Percentiles rank a stretch among this genome's conserved stretches.
Evolutionary conservation across 305 asterid genomes (phyloP).

Genomic region (Solanum chacoense): DNA sequence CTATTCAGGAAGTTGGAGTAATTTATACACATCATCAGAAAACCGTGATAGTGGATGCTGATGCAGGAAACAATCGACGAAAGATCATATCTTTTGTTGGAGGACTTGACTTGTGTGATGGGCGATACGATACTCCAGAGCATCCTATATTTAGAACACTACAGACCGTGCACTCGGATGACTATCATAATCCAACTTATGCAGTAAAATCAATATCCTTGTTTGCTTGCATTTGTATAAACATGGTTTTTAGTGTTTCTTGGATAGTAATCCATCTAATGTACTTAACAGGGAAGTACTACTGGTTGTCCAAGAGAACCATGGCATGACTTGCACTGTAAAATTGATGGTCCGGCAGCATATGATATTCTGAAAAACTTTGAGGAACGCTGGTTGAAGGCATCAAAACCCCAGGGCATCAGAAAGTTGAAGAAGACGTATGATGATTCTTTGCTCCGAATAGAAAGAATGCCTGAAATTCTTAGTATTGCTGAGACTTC

Average conservation of each 20-base stretch:
- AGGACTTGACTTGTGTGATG: slow-evolving; percentile 21
- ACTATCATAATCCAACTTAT: slow-evolving; percentile 19
- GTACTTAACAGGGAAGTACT: slow-evolving; percentile 22
- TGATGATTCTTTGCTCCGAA: slow-evolving; percentile 33
- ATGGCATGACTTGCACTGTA: slow-evolving; percentile 66
- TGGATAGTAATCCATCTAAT: not conserved
- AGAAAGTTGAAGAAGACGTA: slow-evolving; percentile 23
- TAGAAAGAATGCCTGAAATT: slow-evolving; percentile 37
- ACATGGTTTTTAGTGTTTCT: not conserved
- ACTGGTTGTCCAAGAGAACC: slow-evolving; percentile 55
- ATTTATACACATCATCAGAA: slow-evolving; percentile 22
- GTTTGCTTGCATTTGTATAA: not conserved
- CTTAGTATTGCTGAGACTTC: slow-evolving; percentile 24
- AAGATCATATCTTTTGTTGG: slow-evolving; percentile 15
- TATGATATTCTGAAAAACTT: slow-evolving; percentile 57
- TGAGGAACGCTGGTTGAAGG: slow-evolving; percentile 56
- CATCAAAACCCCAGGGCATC: slow-evolving; percentile 26
- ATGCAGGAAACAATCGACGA: slow-evolving; percentile 9
- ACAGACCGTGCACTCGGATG: slow-evolving; percentile 5
- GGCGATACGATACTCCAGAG: slow-evolving; percentile 16
- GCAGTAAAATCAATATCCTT: slow-evolving; percentile 1
- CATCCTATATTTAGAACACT: slow-evolving; percentile 18
- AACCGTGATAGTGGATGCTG: slow-evolving; percentile 15
- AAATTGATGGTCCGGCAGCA: slow-evolving; percentile 63
- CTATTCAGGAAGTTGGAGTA: slow-evolving; percentile 12